Base-by-base conservation (phyloP, 164 flowering plant species). In the Akebia trifoliata region DNA sequence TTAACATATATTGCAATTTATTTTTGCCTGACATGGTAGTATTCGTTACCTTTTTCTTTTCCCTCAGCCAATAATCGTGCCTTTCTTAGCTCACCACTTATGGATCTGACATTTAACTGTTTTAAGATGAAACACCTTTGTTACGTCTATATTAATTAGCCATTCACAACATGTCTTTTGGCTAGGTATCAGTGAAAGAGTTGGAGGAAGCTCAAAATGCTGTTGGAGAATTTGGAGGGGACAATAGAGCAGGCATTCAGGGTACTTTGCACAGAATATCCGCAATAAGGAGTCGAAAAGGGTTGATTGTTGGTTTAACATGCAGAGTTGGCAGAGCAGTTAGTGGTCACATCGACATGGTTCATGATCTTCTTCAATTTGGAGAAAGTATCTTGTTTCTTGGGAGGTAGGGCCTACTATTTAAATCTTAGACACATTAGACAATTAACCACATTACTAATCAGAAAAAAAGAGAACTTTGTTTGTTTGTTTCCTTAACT, bases 221-320 rank as follows among this genome's bases (percentile, higher is more conserved):
- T 68, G 68, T 86, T 69, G 89, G 89, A 56, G 78, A 83, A 44
- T 78, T 86, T 70, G 85, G 83, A 24, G 78, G 70, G 50, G 89
- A 86, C 62, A 86, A 83, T 65, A 76, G 89, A 70, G 86, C 85
- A 57, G 89, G 89, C 31, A 83, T 86, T 66, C 83, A 74, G 64
- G 87, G 89, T 34, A 83, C 87, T 32, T 56, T 86, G 69, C 93
- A 86, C 58, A 71, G 89, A 44, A 86, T 86, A 67, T 81, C 87
- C 61, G 87, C 87, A 43, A 81, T 86, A 54, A 72, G 81, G 61
- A 86, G 78, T 66, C 74, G 85, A 39, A 72, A 80, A 30, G 82
- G 84, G 48, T 32, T 50, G 18, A 56, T 86, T 51, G 78, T 83
- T 69, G 93, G 93, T 20, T 69, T 86, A 70, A 86, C 87, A 52